Conservation (phyloP, 768 basidiomycete genomes). For the Rubroboletus pulcherrimus region DNA sequence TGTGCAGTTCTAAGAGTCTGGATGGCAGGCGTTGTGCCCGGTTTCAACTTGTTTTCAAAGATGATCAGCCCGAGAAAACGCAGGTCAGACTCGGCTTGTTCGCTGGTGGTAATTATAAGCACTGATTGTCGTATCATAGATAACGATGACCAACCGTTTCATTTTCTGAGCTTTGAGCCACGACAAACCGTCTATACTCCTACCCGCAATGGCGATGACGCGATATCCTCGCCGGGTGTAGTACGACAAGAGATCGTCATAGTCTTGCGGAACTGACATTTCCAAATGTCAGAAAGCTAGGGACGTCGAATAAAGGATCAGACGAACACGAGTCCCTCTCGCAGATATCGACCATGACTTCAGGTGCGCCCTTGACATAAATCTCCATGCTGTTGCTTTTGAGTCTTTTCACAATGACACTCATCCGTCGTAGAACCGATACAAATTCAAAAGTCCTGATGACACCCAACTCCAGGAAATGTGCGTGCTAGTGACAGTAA, state of each 20-base stretch:
- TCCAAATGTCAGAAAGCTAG: constrained; percentile 12
- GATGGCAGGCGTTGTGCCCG: constrained; percentile 87
- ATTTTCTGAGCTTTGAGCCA: constrained; percentile 98
- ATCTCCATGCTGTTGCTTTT: constrained; percentile 95
- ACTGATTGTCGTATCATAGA: background rate
- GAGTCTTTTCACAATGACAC: constrained; percentile 93
- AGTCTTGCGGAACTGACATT: constrained; percentile 84
- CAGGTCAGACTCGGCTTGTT: constrained; percentile 88
- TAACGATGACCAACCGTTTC: constrained; percentile 61
- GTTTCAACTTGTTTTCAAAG: constrained; percentile 97
- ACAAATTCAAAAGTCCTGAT: constrained; percentile 97
- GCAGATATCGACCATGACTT: constrained; percentile 96
- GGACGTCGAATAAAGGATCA: background rate
- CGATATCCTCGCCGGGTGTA: constrained; percentile 97
- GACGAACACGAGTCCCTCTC: constrained; percentile 83
- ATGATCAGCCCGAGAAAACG: constrained; percentile 94
- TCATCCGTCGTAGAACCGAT: constrained; percentile 90
- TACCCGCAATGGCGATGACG: constrained; percentile 97
- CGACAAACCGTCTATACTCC: constrained; percentile 87
- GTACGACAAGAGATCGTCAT: constrained; percentile 92
- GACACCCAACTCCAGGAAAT: constrained; percentile 96
- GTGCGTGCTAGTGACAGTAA: constrained; percentile 64
- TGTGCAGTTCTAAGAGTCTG: constrained; percentile 85
- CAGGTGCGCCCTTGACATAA: constrained; percentile 98
- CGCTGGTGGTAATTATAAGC: constrained; percentile 43